Evolutionary conservation across 2,329 filamentous ascomycete species (phyloP).

Genomic region (Pyrenochaeta sp.): DNA sequence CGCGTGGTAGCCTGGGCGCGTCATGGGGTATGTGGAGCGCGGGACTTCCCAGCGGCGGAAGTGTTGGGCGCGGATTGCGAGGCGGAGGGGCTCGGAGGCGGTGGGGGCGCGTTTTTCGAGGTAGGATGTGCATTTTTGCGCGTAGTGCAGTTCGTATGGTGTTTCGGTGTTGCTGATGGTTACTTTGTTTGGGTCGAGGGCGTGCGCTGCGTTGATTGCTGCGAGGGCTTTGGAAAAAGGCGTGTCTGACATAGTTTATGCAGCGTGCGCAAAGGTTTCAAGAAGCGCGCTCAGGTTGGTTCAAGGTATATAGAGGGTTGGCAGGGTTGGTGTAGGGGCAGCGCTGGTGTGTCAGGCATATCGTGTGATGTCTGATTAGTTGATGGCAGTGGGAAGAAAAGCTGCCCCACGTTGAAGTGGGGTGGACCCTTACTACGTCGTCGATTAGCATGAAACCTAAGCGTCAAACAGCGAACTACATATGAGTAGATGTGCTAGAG

Average conservation of each 20-base stretch:
- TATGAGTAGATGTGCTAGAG: too few species aligned
- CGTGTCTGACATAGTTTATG: slow-evolving; percentile 17
- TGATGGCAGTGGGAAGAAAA: slow-evolving; percentile 14
- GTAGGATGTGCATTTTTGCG: slow-evolving; percentile 79
- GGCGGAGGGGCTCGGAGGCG: slow-evolving; percentile 72
- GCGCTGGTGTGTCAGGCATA: slow-evolving; percentile 18
- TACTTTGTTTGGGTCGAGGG: slow-evolving; percentile 69
- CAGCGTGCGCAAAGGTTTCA: background rate
- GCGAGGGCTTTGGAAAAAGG: slow-evolving; percentile 61
- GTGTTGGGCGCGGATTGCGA: slow-evolving; percentile 86
- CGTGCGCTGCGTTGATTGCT: slow-evolving; percentile 77
- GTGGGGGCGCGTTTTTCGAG: slow-evolving; percentile 67
- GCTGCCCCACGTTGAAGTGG: slow-evolving; percentile 26
- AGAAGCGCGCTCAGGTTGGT: background rate
- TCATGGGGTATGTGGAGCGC: slow-evolving; percentile 75
- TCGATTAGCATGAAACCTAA: background rate
- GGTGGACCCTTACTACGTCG: slow-evolving; percentile 7
- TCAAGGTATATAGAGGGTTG: background rate
- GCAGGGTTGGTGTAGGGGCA: background rate
- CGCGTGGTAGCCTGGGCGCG: slow-evolving; percentile 77
- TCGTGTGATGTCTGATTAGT: slow-evolving; percentile 18
- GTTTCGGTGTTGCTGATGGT: slow-evolving; percentile 55
- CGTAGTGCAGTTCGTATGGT: slow-evolving; percentile 85
- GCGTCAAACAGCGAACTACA: background rate
- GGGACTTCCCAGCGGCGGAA: slow-evolving; percentile 87